Evolutionary conservation across 306 rosid species (phyloP).

Genomic region (Cyamopsis tetragonoloba): DNA sequence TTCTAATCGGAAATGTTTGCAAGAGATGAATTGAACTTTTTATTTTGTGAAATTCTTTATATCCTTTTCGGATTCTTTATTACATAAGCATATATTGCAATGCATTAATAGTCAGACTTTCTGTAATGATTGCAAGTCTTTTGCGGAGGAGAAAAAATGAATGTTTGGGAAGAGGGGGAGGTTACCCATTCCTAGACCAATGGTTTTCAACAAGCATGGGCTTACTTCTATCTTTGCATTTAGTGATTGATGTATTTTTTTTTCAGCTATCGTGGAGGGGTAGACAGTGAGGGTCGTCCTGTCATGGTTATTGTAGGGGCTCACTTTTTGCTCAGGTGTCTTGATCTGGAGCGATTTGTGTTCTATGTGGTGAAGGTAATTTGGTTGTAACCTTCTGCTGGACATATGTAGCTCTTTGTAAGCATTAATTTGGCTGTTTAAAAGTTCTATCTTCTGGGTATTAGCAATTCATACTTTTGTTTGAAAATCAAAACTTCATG

Average conservation of each 20-base stretch:
- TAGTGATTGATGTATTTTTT: conserved; percentile 1
- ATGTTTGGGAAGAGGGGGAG: background rate
- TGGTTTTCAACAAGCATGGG: background rate
- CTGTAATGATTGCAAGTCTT: background rate
- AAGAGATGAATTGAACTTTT: background rate
- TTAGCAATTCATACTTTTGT: background rate
- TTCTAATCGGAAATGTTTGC: conserved; percentile 10
- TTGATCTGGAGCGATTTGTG: conserved; percentile 91
- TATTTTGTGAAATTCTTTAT: background rate
- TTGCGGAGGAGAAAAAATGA: background rate
- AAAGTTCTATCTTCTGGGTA: conserved; percentile 2
- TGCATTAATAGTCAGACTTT: background rate
- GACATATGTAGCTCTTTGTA: background rate
- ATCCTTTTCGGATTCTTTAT: background rate
- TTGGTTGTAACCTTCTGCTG: conserved; percentile 14
- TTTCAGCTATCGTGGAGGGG: conserved; percentile 95
- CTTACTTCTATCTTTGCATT: conserved; percentile 1
- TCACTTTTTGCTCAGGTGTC: conserved; percentile 92
- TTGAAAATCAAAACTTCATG: conserved; percentile 8
- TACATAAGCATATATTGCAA: background rate
- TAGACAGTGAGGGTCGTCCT: conserved; percentile 92
- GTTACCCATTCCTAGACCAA: conserved; percentile 1
- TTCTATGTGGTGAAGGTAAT: conserved; percentile 76
- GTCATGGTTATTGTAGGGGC: conserved; percentile 99
- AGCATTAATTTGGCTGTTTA: background rate